Percentiles rank a stretch among this genome's conserved stretches.
These are phyloP conservation scores for Trichophyton simii DNA, from an alignment of 2,329 filamentous ascomycete species.

Conservation along the genomic window DNA sequence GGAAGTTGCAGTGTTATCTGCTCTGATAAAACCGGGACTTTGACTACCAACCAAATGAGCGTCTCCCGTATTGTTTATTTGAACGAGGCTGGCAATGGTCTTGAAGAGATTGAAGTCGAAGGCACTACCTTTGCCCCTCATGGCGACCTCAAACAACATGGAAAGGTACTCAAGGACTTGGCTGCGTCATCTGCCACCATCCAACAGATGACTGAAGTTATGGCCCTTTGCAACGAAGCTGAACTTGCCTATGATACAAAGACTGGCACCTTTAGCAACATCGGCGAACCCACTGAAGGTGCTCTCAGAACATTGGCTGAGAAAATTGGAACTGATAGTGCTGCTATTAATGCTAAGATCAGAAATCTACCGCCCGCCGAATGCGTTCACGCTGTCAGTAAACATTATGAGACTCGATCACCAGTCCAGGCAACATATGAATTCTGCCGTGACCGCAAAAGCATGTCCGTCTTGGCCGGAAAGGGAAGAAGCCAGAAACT, in stretches of 20 bases:
- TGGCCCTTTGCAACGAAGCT: constrained; percentile 78
- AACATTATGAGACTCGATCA: constrained; percentile 65
- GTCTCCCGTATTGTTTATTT: constrained; percentile 86
- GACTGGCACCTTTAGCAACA: constrained; percentile 59
- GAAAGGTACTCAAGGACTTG: constrained; percentile 56
- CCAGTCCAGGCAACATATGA: constrained; percentile 78
- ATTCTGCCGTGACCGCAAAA: constrained; percentile 95
- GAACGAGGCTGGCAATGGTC: constrained; percentile 54
- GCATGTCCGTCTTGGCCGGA: constrained; percentile 90
- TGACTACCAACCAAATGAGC: constrained; percentile 99
- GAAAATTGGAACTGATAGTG: constrained; percentile 78
- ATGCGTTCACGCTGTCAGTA: constrained; percentile 68
- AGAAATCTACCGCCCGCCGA: constrained; percentile 40
- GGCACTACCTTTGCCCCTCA: constrained; percentile 85
- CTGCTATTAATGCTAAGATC: constrained; percentile 42
- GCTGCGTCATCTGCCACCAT: constrained; percentile 63
- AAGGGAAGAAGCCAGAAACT: constrained; percentile 60
- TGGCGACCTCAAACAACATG: constrained; percentile 57
- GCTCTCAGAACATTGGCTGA: constrained; percentile 82
- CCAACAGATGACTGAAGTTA: constrained; percentile 59
- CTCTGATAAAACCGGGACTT: constrained; percentile 95
- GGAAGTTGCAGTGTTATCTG: constrained; percentile 99
- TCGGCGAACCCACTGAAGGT: constrained; percentile 92
- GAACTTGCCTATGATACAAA: constrained; percentile 70
- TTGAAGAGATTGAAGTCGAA: constrained; percentile 80